Evolutionary conservation across 2,329 filamentous ascomycete species (phyloP).

Genomic region (Fusarium sp.): DNA sequence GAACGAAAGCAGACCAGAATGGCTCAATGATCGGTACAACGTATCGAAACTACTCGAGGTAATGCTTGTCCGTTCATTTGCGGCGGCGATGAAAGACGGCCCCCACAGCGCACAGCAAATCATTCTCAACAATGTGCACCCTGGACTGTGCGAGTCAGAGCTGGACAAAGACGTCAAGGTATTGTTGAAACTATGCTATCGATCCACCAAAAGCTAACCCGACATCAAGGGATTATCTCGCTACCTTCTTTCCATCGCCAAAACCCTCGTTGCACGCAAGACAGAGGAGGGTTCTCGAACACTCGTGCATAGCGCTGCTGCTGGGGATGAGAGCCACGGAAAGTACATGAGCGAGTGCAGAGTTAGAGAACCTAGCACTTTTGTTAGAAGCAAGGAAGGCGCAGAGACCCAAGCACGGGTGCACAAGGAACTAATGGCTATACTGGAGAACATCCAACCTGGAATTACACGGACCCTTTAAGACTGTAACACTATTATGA

Average conservation of each 20-base stretch:
- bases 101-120: background rate
- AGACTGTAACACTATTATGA: too few species aligned
- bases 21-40: background rate
- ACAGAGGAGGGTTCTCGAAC: background rate
- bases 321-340: background rate
- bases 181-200: accelerated
- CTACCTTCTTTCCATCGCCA: background rate
- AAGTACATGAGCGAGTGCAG: background rate
- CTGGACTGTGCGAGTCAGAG: background rate
- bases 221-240: background rate
- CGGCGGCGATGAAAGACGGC: background rate
- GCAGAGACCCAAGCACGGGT: background rate
- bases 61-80: background rate
- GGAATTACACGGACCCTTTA: background rate
- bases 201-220: background rate
- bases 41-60: background rate
- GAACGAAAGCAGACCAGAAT: background rate
- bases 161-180: background rate
- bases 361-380: background rate
- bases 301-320: background rate
- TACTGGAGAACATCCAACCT: background rate
- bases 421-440: background rate
- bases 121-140: background rate
- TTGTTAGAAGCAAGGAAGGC: background rate
- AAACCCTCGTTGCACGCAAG: background rate